Percentiles rank a stretch among this genome's conserved stretches.
These are phyloP conservation scores for Esteya vermicola DNA, from an alignment of 2,329 filamentous ascomycete genomes.

Conservation along the genomic window DNA sequence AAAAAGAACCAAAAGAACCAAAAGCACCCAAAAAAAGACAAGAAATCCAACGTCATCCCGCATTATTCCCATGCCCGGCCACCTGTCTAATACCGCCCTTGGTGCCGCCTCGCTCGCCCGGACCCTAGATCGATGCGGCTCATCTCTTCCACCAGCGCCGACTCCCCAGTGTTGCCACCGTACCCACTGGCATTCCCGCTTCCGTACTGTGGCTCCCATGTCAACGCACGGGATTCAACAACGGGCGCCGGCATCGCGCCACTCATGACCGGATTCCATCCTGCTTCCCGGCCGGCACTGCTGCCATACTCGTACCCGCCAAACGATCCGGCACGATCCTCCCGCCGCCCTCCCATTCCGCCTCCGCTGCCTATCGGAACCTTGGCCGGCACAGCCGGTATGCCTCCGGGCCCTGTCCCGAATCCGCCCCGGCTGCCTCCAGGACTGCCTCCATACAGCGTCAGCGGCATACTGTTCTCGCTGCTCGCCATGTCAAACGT, in stretches of 20 bases:
- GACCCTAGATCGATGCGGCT: slow-evolving; percentile 51
- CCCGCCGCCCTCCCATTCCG: slow-evolving; percentile 21
- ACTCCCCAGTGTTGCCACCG: slow-evolving; percentile 27
- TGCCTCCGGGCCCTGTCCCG: slow-evolving; percentile 12
- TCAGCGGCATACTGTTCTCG: slow-evolving; percentile 32
- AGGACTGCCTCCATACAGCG: slow-evolving; percentile 16
- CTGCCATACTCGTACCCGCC: background rate
- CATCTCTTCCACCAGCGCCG: slow-evolving; percentile 58
- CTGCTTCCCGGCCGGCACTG: slow-evolving; percentile 9
- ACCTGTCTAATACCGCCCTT: slow-evolving; percentile 4
- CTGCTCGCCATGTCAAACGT: slow-evolving; percentile 40
- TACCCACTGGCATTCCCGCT: slow-evolving; percentile 3
- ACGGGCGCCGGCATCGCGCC: slow-evolving; percentile 13
- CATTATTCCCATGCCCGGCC: background rate
- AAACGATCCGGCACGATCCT: background rate
- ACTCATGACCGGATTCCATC: slow-evolving; percentile 16
- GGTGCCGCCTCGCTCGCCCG: slow-evolving; percentile 38
- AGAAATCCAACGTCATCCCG: background rate
- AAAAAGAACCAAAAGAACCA: background rate
- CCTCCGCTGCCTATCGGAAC: slow-evolving; percentile 39
- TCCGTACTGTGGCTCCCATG: slow-evolving; percentile 3
- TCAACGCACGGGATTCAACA: background rate
- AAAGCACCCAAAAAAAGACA: too few species aligned
- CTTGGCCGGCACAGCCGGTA: slow-evolving; percentile 57
- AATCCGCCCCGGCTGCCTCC: slow-evolving; percentile 11